Conservation (phyloP, 352 stramenopile genomes). For the Phytophthora pini region DNA sequence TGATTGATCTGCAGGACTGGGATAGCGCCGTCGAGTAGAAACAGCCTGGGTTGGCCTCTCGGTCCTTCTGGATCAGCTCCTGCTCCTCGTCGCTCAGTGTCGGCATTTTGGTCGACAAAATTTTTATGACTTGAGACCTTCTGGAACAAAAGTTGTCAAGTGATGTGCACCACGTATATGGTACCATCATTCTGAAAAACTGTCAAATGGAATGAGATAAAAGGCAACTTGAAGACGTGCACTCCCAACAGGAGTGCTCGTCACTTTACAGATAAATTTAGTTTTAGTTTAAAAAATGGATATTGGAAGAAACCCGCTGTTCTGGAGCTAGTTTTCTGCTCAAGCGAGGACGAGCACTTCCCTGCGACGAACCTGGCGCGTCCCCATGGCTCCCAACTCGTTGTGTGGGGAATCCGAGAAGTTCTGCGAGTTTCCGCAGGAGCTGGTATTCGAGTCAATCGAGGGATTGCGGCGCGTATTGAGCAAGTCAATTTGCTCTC, state of each 20-base stretch:
- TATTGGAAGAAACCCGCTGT: constrained; percentile 6
- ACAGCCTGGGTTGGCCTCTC: constrained; percentile 73
- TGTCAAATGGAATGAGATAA: constrained; percentile 10
- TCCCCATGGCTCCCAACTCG: neutral
- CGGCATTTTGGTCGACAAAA: constrained; percentile 44
- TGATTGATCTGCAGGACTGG: constrained; percentile 78
- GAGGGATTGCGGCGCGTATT: constrained; percentile 21
- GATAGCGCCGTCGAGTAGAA: constrained; percentile 86
- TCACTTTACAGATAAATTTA: constrained; percentile 12
- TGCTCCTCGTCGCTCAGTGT: constrained; percentile 75
- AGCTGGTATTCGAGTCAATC: constrained; percentile 58
- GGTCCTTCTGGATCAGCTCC: constrained; percentile 76
- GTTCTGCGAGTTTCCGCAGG: constrained; percentile 70
- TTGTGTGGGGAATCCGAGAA: constrained; percentile 57
- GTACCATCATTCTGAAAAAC: constrained; percentile 23
- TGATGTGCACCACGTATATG: constrained; percentile 25
- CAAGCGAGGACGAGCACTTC: constrained; percentile 43
- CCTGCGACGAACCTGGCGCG: constrained; percentile 24
- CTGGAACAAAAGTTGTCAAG: constrained; percentile 16
- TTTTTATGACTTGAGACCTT: constrained; percentile 12
- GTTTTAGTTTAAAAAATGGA: constrained; percentile 11
- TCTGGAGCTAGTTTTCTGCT: constrained; percentile 45
- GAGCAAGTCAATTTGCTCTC: constrained; percentile 40
- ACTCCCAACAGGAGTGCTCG: constrained; percentile 10
- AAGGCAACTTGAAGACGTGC: constrained; percentile 19